Conservation (phyloP, 2,329 filamentous ascomycete genomes). For the Trichoderma breve region DNA sequence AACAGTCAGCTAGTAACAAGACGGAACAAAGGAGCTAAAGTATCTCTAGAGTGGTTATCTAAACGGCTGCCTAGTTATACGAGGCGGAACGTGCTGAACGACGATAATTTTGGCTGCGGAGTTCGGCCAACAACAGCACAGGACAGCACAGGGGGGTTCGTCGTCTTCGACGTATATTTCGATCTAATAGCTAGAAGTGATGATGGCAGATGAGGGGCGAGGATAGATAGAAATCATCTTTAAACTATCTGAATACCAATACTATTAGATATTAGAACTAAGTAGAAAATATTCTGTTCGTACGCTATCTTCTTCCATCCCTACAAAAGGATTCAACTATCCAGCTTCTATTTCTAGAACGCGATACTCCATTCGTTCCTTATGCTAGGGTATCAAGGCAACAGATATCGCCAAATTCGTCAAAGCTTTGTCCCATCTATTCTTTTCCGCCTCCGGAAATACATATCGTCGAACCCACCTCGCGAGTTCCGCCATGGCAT, state of each 20-base stretch:
- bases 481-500: background rate
- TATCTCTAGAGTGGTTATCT: background rate
- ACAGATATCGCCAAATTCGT: background rate
- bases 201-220: background rate
- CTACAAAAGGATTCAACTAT: background rate
- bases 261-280: background rate
- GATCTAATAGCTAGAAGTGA: background rate
- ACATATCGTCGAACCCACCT: background rate
- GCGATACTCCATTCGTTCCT: background rate
- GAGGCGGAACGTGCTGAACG: background rate
- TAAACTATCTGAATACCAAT: background rate
- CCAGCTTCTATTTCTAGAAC: background rate
- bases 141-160: background rate
- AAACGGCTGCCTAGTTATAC: background rate
- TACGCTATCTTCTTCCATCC: background rate
- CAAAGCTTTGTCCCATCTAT: background rate
- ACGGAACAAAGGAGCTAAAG: background rate
- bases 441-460: background rate
- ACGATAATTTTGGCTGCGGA: background rate
- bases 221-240: background rate
- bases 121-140: background rate
- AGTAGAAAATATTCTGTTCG: background rate
- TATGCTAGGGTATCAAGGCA: background rate
- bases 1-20: background rate
- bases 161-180: background rate